These are phyloP conservation scores for Mortierella antarctica DNA, from an alignment of 192 early-diverging fungal species.

Conservation along the genomic window DNA sequence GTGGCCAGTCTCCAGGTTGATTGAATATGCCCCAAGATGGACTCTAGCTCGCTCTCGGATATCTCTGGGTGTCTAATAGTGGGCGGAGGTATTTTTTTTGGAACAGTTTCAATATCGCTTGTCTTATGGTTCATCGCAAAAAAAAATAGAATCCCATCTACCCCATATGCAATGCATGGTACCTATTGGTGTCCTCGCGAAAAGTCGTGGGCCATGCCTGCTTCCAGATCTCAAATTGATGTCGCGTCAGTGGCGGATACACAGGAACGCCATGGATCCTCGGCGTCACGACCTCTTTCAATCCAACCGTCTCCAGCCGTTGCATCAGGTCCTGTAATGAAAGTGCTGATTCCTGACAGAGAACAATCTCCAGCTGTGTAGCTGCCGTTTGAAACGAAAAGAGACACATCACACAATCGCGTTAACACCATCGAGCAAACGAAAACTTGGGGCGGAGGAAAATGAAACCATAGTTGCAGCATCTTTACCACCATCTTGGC, in stretches of 20 bases:
- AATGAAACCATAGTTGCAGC: not conserved
- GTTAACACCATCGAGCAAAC: not conserved
- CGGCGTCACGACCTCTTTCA: conserved; percentile 38
- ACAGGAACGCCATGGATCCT: conserved; percentile 63
- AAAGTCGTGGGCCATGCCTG: conserved; percentile 85
- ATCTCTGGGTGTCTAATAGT: conserved; percentile 53
- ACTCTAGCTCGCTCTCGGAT: conserved; percentile 50
- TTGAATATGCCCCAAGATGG: conserved; percentile 53
- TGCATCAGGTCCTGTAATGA: conserved; percentile 22
- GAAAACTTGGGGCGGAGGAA: not conserved
- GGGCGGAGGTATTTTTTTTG: not conserved
- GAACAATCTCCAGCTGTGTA: conserved; percentile 43
- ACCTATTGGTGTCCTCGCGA: conserved; percentile 64
- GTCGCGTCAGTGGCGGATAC: conserved; percentile 70
- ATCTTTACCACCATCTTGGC: conserved; percentile 15
- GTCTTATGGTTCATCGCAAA: not conserved
- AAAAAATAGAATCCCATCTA: not conserved
- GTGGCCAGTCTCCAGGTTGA: conserved; percentile 26
- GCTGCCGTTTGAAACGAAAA: not conserved
- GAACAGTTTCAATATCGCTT: not conserved
- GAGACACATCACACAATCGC: not conserved
- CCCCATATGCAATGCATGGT: not conserved
- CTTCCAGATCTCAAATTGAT: conserved; percentile 86
- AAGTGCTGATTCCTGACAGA: conserved; percentile 49
- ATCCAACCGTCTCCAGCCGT: conserved; percentile 29